phyloP scores from a whole-genome alignment of 108 stramenopile genomes.

The Fragilaria crotonensis region DNA sequence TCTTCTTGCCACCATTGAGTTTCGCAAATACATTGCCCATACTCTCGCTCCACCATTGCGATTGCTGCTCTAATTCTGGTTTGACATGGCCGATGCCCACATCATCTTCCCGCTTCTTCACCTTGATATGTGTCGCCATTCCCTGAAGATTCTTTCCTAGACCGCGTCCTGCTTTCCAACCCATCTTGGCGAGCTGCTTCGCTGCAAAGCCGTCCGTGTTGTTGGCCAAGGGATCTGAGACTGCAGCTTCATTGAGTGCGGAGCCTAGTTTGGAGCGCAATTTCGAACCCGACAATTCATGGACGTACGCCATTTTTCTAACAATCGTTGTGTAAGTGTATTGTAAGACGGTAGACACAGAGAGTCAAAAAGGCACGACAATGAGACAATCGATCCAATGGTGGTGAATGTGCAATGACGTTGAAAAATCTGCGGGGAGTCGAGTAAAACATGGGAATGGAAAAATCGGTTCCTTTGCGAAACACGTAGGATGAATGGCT shows the following conservation, averaged over 20 bases:
- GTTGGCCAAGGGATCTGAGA: slow-evolving; percentile 10
- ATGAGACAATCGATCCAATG: too few relatives aligned
- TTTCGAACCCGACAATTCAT: slow-evolving; percentile 40
- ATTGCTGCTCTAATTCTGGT: slow-evolving; percentile 10
- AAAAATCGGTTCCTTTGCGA: too few relatives aligned
- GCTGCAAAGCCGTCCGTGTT: slow-evolving; percentile 55
- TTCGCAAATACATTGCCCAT: slow-evolving; percentile 73
- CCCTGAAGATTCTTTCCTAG: slow-evolving; percentile 82
- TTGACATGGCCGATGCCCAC: slow-evolving; percentile 50
- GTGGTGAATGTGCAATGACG: too few relatives aligned
- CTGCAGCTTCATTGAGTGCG: slow-evolving; percentile 48
- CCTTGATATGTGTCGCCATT: slow-evolving; percentile 69
- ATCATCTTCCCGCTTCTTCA: slow-evolving; percentile 70
- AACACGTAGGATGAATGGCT: too few relatives aligned
- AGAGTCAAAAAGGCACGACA: too few relatives aligned
- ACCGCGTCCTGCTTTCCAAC: slow-evolving; percentile 87
- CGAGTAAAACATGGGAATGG: too few relatives aligned
- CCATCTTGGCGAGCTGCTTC: slow-evolving; percentile 76
- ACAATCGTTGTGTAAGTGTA: too few relatives aligned
- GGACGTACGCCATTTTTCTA: slow-evolving; percentile 1
- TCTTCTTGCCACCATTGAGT: slow-evolving; percentile 32
- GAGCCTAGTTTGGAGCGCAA: slow-evolving; percentile 44
- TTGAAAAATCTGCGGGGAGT: too few relatives aligned
- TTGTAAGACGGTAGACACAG: too few relatives aligned
- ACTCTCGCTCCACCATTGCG: slow-evolving; percentile 76